phyloP scores from a whole-genome alignment of 2,329 filamentous ascomycete species.

The Penicillium brevicompactum region DNA sequence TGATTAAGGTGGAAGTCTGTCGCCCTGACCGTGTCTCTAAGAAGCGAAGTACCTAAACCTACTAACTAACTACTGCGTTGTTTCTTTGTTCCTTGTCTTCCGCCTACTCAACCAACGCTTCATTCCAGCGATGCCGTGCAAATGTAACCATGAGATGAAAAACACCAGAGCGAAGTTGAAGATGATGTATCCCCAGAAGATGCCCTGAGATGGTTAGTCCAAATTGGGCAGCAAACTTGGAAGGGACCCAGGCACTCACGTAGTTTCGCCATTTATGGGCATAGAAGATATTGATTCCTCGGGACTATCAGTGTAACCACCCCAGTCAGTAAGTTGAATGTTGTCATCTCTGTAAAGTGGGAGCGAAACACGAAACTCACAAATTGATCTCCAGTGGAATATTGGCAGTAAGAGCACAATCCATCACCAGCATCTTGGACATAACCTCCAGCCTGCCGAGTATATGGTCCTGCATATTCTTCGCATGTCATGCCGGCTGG shows the following conservation, averaged over 20 bases:
- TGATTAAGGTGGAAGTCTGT: no score
- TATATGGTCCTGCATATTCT: conserved; percentile 59
- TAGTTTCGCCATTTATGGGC: conserved; percentile 67
- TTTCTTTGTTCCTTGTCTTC: conserved; percentile 27
- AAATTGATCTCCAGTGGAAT: conserved; percentile 63
- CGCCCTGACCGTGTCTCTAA: no score
- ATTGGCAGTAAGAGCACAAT: conserved; percentile 67
- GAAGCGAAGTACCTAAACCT: no score
- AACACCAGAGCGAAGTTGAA: conserved; percentile 65
- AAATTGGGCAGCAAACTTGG: background rate
- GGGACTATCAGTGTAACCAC: conserved; percentile 22
- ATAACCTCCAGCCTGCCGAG: conserved; percentile 60
- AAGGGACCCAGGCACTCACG: conserved; percentile 26
- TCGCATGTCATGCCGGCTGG: conserved; percentile 63
- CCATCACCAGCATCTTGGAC: conserved; percentile 58
- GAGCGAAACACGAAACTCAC: conserved; percentile 34
- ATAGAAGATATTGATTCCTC: conserved; percentile 63
- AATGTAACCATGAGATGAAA: conserved; percentile 57
- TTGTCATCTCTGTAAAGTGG: background rate
- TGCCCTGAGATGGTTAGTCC: conserved; percentile 43
- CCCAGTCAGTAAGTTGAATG: background rate
- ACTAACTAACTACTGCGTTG: no score
- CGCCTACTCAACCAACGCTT: conserved; percentile 36
- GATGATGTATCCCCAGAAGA: conserved; percentile 64
- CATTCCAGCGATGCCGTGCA: conserved; percentile 40